Evolutionary conservation across 192 early-diverging fungal species (phyloP).

Genomic region (Backusella parvicylindrica): DNA sequence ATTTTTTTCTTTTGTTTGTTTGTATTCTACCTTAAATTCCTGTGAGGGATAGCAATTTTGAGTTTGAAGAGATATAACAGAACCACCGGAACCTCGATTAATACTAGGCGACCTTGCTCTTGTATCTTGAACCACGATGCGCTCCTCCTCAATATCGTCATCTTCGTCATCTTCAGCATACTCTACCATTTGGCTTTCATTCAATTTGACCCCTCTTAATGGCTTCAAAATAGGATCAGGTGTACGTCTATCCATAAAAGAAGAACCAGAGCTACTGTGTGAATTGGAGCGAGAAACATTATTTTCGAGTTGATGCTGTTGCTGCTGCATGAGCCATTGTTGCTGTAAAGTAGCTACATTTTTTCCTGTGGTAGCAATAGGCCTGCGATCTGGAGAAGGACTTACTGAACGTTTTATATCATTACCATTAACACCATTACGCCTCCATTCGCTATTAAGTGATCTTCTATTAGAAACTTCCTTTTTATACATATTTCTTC

Average conservation of each 20-base stretch:
- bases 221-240: not conserved
- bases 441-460: not conserved
- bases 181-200: not conserved
- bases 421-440: not conserved
- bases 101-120: constrained; percentile 7
- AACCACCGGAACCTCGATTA: constrained; percentile 1
- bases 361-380: constrained; percentile 6
- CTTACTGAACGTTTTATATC: not conserved
- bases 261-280: not conserved
- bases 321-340: constrained; percentile 20
- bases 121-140: not conserved
- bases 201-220: not conserved
- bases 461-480: not conserved
- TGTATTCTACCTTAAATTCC: constrained; percentile 23
- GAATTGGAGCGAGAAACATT: not conserved
- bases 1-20: not conserved
- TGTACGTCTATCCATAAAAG: not conserved
- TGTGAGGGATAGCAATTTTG: not conserved
- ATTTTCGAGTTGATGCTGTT: not conserved
- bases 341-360: constrained; percentile 26
- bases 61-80: not conserved
- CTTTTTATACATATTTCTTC: not conserved
- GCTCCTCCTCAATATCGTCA: not conserved
- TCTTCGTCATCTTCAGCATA: not conserved
- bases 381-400: not conserved